Evolutionary conservation across 257 asterid species (phyloP).

Genomic region (Capsicum pubescens): DNA sequence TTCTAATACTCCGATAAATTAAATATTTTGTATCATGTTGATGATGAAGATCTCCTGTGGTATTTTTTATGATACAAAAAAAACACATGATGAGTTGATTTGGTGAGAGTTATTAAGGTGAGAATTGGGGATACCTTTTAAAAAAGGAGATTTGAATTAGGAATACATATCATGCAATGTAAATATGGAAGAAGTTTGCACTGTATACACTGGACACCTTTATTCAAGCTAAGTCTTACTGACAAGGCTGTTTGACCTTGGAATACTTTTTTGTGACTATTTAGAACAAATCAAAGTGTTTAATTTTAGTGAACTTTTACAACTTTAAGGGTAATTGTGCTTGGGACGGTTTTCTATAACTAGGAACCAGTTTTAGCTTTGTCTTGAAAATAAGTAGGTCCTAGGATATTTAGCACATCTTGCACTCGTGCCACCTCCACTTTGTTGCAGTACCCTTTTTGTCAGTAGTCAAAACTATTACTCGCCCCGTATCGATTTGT

Average conservation of each 20-base stretch:
- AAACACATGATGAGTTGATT: background rate
- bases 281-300: background rate
- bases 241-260: background rate
- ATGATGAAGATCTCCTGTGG: background rate
- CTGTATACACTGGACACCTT: background rate
- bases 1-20: background rate
- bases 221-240: background rate
- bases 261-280: background rate
- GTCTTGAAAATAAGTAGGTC: background rate
- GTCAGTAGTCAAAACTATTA: background rate
- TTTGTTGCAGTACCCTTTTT: background rate
- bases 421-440: constrained; percentile 9
- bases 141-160: no score
- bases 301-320: background rate
- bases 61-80: background rate
- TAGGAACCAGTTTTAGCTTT: background rate
- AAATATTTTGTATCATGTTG: background rate
- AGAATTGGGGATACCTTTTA: background rate
- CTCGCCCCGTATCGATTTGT: no score
- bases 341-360: background rate
- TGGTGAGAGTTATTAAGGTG: background rate
- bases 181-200: background rate
- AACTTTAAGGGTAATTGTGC: background rate
- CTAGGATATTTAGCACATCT: constrained; percentile 5
- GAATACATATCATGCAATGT: background rate